Evolutionary conservation across 148 eudicot species (phyloP), one percentile per base, ranked within the genome.

Genomic region (Cornus kousa): DNA sequence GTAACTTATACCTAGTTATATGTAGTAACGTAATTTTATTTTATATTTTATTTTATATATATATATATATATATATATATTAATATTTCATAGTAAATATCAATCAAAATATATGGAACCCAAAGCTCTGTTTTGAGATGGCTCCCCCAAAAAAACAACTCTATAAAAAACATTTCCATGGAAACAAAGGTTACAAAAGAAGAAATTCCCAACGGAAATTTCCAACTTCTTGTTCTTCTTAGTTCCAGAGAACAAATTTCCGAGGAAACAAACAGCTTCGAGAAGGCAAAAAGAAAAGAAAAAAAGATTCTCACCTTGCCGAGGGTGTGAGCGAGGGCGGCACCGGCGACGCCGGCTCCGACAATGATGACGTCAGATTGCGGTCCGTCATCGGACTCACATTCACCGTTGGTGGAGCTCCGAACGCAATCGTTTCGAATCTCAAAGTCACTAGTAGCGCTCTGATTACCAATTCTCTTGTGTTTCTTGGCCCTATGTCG

Each of bases 271-370:
- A 55, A 28, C 64, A 73, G 40, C 7, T 6, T 2, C 6, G 19
- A 55, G 75, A 53, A 17, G 31, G 35, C 19, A 14, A 53, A 57
- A 39, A 39, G 67, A 57, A 39, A 43, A 19, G 8, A 43, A 24
- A 23, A 43, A 43, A 6, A 43, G 9, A 6, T 43, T 32, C 32
- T 75, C 50, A 90, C 93, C 91, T 88, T 88, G 68, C 86, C 93
- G 31, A 90, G 88, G 59, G 93, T 87, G 70, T 87, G 77, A 79
- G 93, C 93, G 72, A 90, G 91, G 43, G 93, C 93, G 8, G 93
- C 88, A 71, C 93, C 93, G 22, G 91, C 91, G 64, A 90, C 93
- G 37, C 93, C 93, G 72, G 93, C 93, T 10, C 93, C 93, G 60
- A 88, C 93, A 37, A 90, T 53, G 50, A 90, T 87, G 77, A 90